phyloP scores from a whole-genome alignment of 1,139 yeast genomes.

The Komagataea norvegica region DNA sequence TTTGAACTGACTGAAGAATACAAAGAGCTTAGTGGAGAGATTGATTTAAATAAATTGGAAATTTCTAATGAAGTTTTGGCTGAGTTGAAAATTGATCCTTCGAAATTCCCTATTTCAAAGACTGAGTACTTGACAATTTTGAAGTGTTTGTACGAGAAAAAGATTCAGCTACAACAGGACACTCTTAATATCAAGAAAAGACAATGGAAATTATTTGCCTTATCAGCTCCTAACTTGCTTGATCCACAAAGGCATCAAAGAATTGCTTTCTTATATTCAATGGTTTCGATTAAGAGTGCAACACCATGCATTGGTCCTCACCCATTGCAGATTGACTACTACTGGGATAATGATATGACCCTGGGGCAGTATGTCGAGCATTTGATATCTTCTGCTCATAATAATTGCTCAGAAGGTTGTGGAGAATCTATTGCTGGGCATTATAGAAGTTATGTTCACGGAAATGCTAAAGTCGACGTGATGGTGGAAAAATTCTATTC shows the following conservation, averaged over 20 bases:
- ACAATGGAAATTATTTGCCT: conserved; percentile 60
- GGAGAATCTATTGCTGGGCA: conserved; percentile 70
- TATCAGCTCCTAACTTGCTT: conserved; percentile 46
- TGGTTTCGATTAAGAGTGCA: conserved; percentile 78
- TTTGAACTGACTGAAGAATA: conserved; percentile 32
- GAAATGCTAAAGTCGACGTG: conserved; percentile 76
- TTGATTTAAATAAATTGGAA: conserved; percentile 13
- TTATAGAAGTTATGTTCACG: conserved; percentile 85
- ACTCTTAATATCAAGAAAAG: conserved; percentile 37
- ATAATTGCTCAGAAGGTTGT: conserved; percentile 76
- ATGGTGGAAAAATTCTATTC: conserved; percentile 59
- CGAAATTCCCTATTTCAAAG: conserved; percentile 5
- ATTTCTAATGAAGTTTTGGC: conserved; percentile 20
- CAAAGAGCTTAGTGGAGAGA: conserved; percentile 18
- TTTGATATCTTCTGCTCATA: conserved; percentile 61
- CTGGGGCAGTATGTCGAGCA: conserved; percentile 87
- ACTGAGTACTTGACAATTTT: conserved; percentile 25
- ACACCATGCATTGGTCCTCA: conserved; percentile 95
- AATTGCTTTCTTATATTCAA: conserved; percentile 71
- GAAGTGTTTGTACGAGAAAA: conserved; percentile 33
- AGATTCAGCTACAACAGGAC: conserved; percentile 33
- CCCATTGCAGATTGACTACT: conserved; percentile 73
- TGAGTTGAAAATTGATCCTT: conserved; percentile 16
- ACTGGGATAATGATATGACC: conserved; percentile 87
- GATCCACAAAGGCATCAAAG: conserved; percentile 75